Evolutionary conservation across 495 filamentous ascomycete species (phyloP).

Genomic region (Penicillium malachiteum): DNA sequence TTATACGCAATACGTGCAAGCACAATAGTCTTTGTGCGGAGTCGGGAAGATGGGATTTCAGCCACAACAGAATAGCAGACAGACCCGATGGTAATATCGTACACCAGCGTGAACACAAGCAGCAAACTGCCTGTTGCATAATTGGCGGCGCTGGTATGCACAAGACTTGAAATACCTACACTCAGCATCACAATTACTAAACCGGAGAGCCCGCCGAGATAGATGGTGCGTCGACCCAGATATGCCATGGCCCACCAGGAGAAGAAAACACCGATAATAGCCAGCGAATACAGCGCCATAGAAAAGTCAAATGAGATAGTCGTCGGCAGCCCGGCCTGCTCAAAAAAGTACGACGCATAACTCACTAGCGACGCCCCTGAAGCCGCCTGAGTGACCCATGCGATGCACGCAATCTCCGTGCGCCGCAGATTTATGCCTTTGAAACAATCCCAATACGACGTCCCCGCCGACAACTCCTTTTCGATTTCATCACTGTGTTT

Average conservation of each 20-base stretch:
- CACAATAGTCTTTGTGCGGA: constrained; percentile 76
- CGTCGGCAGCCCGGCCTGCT: constrained; percentile 64
- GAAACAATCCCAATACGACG: constrained; percentile 72
- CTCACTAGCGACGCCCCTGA: constrained; percentile 75
- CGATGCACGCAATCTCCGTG: constrained; percentile 75
- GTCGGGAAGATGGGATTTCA: constrained; percentile 67
- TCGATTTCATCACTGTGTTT: constrained; percentile 75
- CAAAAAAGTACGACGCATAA: constrained; percentile 76
- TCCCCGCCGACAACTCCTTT: constrained; percentile 61
- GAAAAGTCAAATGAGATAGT: constrained; percentile 66
- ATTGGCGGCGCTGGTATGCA: constrained; percentile 55
- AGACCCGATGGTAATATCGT: constrained; percentile 73
- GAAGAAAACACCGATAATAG: constrained; percentile 37
- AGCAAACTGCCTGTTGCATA: constrained; percentile 68
- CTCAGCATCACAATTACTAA: constrained; percentile 74
- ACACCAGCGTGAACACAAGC: constrained; percentile 69
- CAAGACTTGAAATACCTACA: constrained; percentile 49
- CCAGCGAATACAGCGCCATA: constrained; percentile 69
- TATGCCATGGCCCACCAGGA: constrained; percentile 73
- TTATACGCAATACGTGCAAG: constrained; percentile 72
- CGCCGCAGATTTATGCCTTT: constrained; percentile 69
- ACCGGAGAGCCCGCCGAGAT: constrained; percentile 64
- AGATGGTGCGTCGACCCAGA: constrained; percentile 69
- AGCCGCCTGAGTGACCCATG: constrained; percentile 81
- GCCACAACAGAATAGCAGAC: constrained; percentile 76